Conservation (phyloP, 805 yeast genomes). For the Saturnispora zaruensis region DNA sequence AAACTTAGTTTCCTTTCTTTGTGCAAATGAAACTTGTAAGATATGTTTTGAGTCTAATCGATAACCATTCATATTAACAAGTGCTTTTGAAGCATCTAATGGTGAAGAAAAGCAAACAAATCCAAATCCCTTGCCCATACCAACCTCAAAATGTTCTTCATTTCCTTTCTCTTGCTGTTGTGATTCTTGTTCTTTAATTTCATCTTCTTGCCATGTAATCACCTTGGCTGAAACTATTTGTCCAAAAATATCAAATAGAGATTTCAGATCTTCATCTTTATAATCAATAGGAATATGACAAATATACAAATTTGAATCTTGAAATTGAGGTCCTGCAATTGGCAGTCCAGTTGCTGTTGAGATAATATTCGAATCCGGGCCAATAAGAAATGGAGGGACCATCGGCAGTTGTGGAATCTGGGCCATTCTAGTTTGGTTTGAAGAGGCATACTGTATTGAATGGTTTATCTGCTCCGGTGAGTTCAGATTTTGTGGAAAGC, state of each 20-base stretch:
- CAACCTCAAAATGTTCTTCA: constrained; percentile 11
- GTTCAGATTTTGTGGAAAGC: neutral
- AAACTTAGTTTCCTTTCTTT: constrained; percentile 52
- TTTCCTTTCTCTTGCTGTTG: constrained; percentile 2
- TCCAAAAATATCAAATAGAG: constrained; percentile 40
- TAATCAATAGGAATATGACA: constrained; percentile 51
- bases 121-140: constrained; percentile 66
- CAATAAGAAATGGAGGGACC: constrained; percentile 20
- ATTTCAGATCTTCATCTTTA: constrained; percentile 43
- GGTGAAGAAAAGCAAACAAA: constrained; percentile 68
- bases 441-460: neutral
- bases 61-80: constrained; percentile 52
- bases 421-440: neutral
- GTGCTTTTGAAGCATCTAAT: constrained; percentile 60
- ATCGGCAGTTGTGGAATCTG: neutral
- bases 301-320: constrained; percentile 67
- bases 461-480: neutral
- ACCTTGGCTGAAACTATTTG: constrained; percentile 46
- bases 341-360: constrained; percentile 30
- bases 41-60: constrained; percentile 28
- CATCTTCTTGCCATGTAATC: constrained; percentile 39
- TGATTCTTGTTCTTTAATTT: constrained; percentile 7
- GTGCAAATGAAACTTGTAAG: constrained; percentile 61
- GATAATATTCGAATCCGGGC: constrained; percentile 25
- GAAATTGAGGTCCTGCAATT: constrained; percentile 41